Evolutionary conservation across 164 flowering plant genomes (phyloP).

Genomic region (Vitis riparia): DNA sequence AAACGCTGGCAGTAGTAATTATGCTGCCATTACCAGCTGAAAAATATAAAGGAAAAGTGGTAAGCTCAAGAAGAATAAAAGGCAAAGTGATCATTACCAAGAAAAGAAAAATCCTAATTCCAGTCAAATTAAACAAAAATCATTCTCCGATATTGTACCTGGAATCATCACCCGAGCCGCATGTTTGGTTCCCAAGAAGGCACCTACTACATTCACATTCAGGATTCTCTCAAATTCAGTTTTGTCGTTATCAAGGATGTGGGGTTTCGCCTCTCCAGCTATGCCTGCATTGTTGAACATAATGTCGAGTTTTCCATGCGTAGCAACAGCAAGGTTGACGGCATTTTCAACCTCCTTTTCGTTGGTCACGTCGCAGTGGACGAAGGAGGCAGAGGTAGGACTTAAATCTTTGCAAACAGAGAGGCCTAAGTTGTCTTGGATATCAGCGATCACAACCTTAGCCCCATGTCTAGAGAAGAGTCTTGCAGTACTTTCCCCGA

Average conservation of each 20-base stretch:
- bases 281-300: conserved; percentile 40
- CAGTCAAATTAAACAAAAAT: too few species aligned
- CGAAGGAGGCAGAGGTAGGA: conserved; percentile 4
- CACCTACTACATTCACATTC: conserved; percentile 25
- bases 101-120: too few species aligned
- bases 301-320: conserved; percentile 37
- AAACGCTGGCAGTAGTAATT: conserved; percentile 20
- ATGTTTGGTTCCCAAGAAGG: conserved; percentile 39
- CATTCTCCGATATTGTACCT: too few species aligned
- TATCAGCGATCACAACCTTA: conserved; percentile 79
- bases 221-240: conserved; percentile 25
- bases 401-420: conserved; percentile 6
- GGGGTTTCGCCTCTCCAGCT: background rate
- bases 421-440: conserved; percentile 48
- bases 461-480: conserved; percentile 74
- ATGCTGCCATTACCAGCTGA: conserved; percentile 12
- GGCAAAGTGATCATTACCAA: too few species aligned
- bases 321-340: conserved; percentile 21
- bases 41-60: too few species aligned
- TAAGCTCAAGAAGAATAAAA: too few species aligned
- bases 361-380: conserved; percentile 35
- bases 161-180: conserved; percentile 55
- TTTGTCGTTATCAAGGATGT: conserved; percentile 17
- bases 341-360: conserved; percentile 31
- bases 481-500: conserved; percentile 73